Evolutionary conservation across 371 early-diverging fungal genomes (phyloP), one percentile per base, ranked within the genome.

Genomic region (Apophysomyces variabilis): DNA sequence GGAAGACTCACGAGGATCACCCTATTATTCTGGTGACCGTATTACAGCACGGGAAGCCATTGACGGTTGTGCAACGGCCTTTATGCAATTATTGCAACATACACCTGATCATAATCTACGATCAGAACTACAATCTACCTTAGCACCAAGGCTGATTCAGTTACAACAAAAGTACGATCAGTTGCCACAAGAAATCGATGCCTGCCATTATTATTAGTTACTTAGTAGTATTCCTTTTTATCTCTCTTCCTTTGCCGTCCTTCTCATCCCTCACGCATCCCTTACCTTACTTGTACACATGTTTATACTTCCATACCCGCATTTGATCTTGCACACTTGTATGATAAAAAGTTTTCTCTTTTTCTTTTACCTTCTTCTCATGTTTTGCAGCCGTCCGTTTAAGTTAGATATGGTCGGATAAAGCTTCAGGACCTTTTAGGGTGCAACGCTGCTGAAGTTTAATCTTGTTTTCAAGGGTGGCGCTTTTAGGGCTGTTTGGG

Each of bases 11-110:
- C 68, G 63, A 39, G 79, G 79, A 38, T 76, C 79, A 45, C 66
- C 70, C 7, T 79, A 79, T 65, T 79, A 79, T 56, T 66, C 72
- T 44, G 79, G 79, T 35, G 79, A 79, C 64, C 66, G 71, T 14
- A 67, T 71, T 7, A 63, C 79, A 6, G 79, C 79, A 21, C 72
- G 71, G 56, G 79, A 79, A 64, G 79, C 79, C 16, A 58, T 79
- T 4, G 69, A 76, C 61, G 62, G 66, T 32, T 79, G 70, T 54
- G 61, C 66, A 14, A 70, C 59, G 58, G 64, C 68, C 12, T 79
- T 70, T 43, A 66, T 71, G 39, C 59, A 68, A 18, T 45, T 79
- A 16, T 64, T 76, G 32, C 58, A 66, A 54, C 74, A 74, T 38
- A 72, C 62, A 6, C 21, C 61, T 9, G 70, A 70, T 45, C 46